Conservation (phyloP, 148 eudicot genomes). For the Mesembryanthemum crystallinum region DNA sequence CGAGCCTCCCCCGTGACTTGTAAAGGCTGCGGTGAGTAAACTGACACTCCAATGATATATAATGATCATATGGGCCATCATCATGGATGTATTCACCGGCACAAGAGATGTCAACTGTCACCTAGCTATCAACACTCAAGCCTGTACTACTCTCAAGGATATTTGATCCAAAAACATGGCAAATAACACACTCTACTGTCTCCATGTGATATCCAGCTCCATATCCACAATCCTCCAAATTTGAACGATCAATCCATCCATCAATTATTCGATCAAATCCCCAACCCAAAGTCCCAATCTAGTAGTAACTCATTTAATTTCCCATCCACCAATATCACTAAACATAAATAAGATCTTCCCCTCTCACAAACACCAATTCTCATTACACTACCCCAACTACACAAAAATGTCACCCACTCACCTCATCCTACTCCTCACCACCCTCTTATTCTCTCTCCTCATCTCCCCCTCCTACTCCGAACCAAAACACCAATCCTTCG, state of each 20-base stretch:
- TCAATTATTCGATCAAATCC: neutral
- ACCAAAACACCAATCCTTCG: neutral
- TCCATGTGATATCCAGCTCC: slow-evolving; percentile 30
- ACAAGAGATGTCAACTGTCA: too few relatives aligned
- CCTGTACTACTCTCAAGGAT: too few relatives aligned
- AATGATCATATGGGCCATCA: too few relatives aligned
- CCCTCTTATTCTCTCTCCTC: neutral
- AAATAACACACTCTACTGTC: neutral
- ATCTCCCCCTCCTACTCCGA: neutral
- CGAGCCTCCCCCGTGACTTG: too few relatives aligned
- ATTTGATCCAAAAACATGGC: neutral
- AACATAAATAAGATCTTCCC: neutral
- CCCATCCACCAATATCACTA: neutral
- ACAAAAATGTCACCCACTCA: neutral
- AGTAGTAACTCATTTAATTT: too few relatives aligned
- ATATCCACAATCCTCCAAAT: slow-evolving; percentile 7
- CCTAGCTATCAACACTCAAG: too few relatives aligned
- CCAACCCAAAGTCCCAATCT: too few relatives aligned
- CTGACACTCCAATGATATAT: too few relatives aligned
- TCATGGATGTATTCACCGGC: too few relatives aligned
- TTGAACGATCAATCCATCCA: neutral
- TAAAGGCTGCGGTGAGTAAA: too few relatives aligned
- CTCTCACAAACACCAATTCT: neutral
- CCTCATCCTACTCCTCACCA: neutral
- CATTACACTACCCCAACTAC: neutral